Conservation (phyloP, 2,329 filamentous ascomycete genomes). For the Cladobotryum protrusum region DNA sequence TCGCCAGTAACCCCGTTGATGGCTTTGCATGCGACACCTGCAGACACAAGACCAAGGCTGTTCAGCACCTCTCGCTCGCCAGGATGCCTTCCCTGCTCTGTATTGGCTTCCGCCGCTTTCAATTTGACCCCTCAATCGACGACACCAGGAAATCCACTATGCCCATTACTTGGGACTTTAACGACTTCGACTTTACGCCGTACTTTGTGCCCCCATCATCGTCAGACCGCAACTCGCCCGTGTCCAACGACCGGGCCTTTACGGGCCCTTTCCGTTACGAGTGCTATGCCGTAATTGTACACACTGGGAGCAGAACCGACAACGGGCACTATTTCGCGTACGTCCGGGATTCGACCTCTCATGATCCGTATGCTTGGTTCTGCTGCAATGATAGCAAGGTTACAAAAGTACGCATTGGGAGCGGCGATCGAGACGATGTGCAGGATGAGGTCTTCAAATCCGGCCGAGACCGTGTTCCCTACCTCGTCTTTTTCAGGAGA, state of each 20-base stretch:
- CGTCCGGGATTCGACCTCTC: constrained; percentile 50
- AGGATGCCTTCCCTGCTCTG: constrained; percentile 75
- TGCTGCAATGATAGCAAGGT: constrained; percentile 42
- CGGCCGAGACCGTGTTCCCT: constrained; percentile 35
- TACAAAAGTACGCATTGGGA: constrained; percentile 36
- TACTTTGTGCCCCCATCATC: constrained; percentile 28
- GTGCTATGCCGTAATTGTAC: constrained; percentile 77
- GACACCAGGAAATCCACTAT: constrained; percentile 60
- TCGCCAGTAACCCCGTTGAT: constrained; percentile 58
- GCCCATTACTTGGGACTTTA: constrained; percentile 69
- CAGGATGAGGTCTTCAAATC: constrained; percentile 35
- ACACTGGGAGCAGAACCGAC: constrained; percentile 60
- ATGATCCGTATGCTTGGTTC: constrained; percentile 41
- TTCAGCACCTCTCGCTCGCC: constrained; percentile 67
- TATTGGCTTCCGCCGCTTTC: constrained; percentile 62
- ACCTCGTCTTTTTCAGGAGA: constrained; percentile 41
- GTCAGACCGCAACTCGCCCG: constrained; percentile 20
- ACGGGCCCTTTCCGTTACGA: constrained; percentile 66
- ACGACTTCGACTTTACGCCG: constrained; percentile 52
- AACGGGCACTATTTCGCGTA: constrained; percentile 77
- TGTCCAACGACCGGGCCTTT: constrained; percentile 35
- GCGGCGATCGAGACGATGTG: constrained; percentile 27
- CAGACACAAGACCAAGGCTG: constrained; percentile 59
- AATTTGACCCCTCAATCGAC: constrained; percentile 26
- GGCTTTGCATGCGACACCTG: constrained; percentile 72